A percentile compares a stretch with the other conserved stretches of the same genome.
These are phyloP conservation scores for Rheum nobile DNA, from an alignment of 148 eudicot species.

Conservation along the genomic window DNA sequence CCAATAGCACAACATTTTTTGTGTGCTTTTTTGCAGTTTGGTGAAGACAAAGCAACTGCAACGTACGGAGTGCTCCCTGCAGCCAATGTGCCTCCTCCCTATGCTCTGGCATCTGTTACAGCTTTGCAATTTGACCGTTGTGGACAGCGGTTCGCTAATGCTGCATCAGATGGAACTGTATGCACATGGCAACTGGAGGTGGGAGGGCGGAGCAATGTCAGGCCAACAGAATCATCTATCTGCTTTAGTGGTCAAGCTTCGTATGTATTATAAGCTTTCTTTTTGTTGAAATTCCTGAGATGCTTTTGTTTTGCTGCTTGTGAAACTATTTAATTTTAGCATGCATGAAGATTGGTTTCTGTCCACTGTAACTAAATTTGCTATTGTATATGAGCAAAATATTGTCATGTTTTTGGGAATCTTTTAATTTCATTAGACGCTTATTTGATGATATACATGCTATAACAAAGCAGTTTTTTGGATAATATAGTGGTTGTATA, in stretches of 20 bases:
- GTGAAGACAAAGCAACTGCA: slow-evolving; percentile 79
- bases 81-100: slow-evolving; percentile 93
- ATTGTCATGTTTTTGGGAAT: not conserved
- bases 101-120: slow-evolving; percentile 83
- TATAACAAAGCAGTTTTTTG: not conserved
- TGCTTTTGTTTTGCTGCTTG: not conserved
- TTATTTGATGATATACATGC: not conserved
- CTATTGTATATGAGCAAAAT: not conserved
- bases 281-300: not conserved
- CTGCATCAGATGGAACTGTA: slow-evolving; percentile 93
- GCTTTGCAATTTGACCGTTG: slow-evolving; percentile 73
- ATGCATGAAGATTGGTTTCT: not conserved
- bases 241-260: slow-evolving; percentile 88
- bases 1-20: not conserved
- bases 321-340: not conserved
- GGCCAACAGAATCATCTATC: slow-evolving; percentile 77
- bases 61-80: slow-evolving; percentile 96
- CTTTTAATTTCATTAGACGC: not conserved
- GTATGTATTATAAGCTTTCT: slow-evolving; percentile 32
- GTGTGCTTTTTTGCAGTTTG: slow-evolving; percentile 43
- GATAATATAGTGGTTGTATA: not conserved
- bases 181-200: slow-evolving; percentile 99
- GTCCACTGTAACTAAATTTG: not conserved
- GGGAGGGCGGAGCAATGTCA: slow-evolving; percentile 88
- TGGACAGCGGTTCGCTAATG: slow-evolving; percentile 88